phyloP scores from a whole-genome alignment of 1,284 basidiomycete species.

The Sporisorium sorghi region DNA sequence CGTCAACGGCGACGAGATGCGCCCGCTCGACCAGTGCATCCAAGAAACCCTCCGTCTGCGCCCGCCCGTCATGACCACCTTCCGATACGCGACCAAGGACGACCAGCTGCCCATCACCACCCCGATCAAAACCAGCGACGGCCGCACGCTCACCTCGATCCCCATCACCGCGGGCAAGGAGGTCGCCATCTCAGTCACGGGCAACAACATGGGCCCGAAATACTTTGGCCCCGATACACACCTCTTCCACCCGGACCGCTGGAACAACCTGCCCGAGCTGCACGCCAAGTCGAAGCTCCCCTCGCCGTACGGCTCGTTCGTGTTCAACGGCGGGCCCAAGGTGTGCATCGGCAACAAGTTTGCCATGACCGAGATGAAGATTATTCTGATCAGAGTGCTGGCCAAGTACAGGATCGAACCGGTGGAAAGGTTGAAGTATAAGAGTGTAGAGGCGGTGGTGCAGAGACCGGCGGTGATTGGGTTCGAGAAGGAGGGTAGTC shows the following conservation, averaged over 20 bases:
- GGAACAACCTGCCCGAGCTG: conserved; percentile 49
- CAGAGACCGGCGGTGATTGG: conserved; percentile 50
- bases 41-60: conserved; percentile 61
- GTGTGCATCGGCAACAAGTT: conserved; percentile 64
- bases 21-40: conserved; percentile 57
- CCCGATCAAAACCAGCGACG: conserved; percentile 51
- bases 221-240: conserved; percentile 61
- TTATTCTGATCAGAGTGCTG: conserved; percentile 41
- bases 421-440: conserved; percentile 43
- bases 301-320: conserved; percentile 56
- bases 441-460: conserved; percentile 51
- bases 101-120: conserved; percentile 62
- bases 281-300: conserved; percentile 34
- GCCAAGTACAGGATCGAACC: conserved; percentile 41
- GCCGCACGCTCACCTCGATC: conserved; percentile 54
- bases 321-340: conserved; percentile 59
- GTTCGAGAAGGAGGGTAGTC: conserved; percentile 47
- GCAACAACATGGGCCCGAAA: conserved; percentile 40
- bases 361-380: conserved; percentile 57
- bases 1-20: conserved; percentile 51
- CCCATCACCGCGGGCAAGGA: conserved; percentile 42
- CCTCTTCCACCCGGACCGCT: conserved; percentile 60
- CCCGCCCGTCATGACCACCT: conserved; percentile 56
- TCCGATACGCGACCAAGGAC: conserved; percentile 52
- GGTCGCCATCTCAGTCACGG: conserved; percentile 49